Percentiles rank a stretch among this genome's conserved stretches.
Conservation (phyloP, 208 protist genomes). For the Phytomonas francai region DNA sequence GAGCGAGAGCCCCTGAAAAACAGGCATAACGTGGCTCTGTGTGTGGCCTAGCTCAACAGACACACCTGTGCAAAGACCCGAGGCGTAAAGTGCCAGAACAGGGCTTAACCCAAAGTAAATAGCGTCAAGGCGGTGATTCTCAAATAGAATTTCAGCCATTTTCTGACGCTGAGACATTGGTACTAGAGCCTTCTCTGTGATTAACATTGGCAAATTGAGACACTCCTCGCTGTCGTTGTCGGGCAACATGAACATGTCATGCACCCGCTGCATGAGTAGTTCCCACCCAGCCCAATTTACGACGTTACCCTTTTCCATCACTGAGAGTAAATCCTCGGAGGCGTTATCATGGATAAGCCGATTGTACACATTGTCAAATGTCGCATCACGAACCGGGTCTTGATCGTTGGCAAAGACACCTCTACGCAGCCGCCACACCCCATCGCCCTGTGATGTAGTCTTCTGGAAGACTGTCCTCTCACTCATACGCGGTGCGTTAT, state of each 20-base stretch:
- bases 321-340: constrained; percentile 18
- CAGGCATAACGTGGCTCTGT: constrained; percentile 96
- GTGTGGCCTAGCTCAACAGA: constrained; percentile 95
- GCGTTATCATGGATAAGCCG: constrained; percentile 13
- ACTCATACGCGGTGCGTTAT: constrained; percentile 70
- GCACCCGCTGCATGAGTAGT: constrained; percentile 56
- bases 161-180: constrained; percentile 74
- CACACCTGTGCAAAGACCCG: constrained; percentile 76
- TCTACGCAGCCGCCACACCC: not conserved
- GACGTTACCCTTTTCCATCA: constrained; percentile 61
- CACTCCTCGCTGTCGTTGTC: constrained; percentile 18
- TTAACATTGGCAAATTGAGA: constrained; percentile 61
- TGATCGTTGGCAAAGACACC: not conserved
- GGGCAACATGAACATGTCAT: constrained; percentile 53
- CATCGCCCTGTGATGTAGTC: constrained; percentile 7
- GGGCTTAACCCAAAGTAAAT: constrained; percentile 72
- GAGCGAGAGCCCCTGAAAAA: constrained; percentile 95
- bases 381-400: constrained; percentile 11
- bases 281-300: constrained; percentile 86
- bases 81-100: constrained; percentile 84
- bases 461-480: constrained; percentile 54
- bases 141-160: constrained; percentile 84
- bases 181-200: constrained; percentile 86
- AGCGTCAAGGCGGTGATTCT: constrained; percentile 58
- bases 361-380: constrained; percentile 50